Percentiles rank a stretch among this genome's conserved stretches.
Conservation (phyloP, 768 basidiomycete species). For the Pulveroboletus sp. region DNA sequence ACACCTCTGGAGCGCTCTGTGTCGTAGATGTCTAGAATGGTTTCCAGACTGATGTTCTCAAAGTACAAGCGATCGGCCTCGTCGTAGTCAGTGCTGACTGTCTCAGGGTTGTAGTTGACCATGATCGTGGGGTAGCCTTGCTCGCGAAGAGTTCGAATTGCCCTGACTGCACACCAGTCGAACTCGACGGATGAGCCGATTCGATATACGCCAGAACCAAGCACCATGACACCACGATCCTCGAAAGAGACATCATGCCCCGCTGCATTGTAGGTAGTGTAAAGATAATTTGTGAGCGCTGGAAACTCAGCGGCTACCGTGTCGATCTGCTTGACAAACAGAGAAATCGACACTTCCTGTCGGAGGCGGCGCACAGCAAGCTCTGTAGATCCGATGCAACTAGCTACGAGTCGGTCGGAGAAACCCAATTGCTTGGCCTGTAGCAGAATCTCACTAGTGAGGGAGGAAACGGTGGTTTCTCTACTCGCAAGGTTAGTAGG, state of each 20-base stretch:
- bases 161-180: slow-evolving; percentile 98
- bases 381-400: slow-evolving; percentile 81
- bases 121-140: slow-evolving; percentile 93
- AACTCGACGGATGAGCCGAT: slow-evolving; percentile 99
- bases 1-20: slow-evolving; percentile 83
- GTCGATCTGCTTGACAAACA: slow-evolving; percentile 98
- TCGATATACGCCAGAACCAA: slow-evolving; percentile 97
- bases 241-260: slow-evolving; percentile 89
- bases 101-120: slow-evolving; percentile 99
- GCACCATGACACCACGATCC: slow-evolving; percentile 93
- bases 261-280: slow-evolving; percentile 95
- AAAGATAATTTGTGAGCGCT: slow-evolving; percentile 97
- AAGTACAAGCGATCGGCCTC: slow-evolving; percentile 98
- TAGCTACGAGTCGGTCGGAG: slow-evolving; percentile 87
- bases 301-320: slow-evolving; percentile 99
- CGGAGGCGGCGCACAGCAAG: slow-evolving; percentile 88
- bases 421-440: slow-evolving; percentile 94
- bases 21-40: slow-evolving; percentile 96
- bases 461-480: slow-evolving; percentile 55
- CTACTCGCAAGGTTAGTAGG: slow-evolving; percentile 33
- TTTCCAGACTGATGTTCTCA: slow-evolving; percentile 96
- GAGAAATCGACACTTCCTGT: slow-evolving; percentile 75
- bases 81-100: slow-evolving; percentile 98
- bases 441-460: slow-evolving; percentile 59
- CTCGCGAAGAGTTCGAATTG: slow-evolving; percentile 93